Conservation (phyloP, 768 basidiomycete genomes). For the Tephrocybe sp. region DNA sequence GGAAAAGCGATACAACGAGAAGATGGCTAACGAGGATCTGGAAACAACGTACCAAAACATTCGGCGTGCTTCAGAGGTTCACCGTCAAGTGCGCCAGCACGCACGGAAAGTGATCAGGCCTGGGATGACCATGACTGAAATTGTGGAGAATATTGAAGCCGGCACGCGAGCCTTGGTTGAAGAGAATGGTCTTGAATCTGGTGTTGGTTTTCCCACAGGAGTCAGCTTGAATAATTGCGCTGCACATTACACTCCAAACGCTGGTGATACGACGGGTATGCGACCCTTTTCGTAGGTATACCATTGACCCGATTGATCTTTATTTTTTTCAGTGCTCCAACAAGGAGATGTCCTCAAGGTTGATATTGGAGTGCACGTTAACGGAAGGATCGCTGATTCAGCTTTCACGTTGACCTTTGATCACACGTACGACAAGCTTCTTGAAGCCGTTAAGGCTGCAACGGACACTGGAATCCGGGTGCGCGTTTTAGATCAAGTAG, state of each 20-base stretch:
- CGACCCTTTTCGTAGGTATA: slow-evolving; percentile 7
- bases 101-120: slow-evolving; percentile 84
- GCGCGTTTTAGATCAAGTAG: slow-evolving; percentile 2
- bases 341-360: slow-evolving; percentile 85
- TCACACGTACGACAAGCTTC: slow-evolving; percentile 82
- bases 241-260: slow-evolving; percentile 95
- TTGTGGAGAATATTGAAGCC: slow-evolving; percentile 91
- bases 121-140: slow-evolving; percentile 93
- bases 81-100: slow-evolving; percentile 84
- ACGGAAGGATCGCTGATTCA: slow-evolving; percentile 92
- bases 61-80: slow-evolving; percentile 92
- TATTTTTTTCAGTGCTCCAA: slow-evolving; percentile 8
- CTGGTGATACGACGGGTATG: slow-evolving; percentile 81
- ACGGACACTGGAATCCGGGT: slow-evolving; percentile 91
- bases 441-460: slow-evolving; percentile 92
- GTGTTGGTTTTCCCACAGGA: slow-evolving; percentile 96
- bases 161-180: slow-evolving; percentile 90
- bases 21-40: slow-evolving; percentile 73
- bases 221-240: slow-evolving; percentile 92
- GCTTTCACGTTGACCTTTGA: slow-evolving; percentile 93
- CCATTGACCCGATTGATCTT: neutral
- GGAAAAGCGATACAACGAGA: slow-evolving; percentile 85
- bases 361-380: slow-evolving; percentile 96
- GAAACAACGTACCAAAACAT: slow-evolving; percentile 86
- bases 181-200: slow-evolving; percentile 79